phyloP scores from a whole-genome alignment of 176 grass and related monocot genomes.

The Tillandsia leiboldiana region DNA sequence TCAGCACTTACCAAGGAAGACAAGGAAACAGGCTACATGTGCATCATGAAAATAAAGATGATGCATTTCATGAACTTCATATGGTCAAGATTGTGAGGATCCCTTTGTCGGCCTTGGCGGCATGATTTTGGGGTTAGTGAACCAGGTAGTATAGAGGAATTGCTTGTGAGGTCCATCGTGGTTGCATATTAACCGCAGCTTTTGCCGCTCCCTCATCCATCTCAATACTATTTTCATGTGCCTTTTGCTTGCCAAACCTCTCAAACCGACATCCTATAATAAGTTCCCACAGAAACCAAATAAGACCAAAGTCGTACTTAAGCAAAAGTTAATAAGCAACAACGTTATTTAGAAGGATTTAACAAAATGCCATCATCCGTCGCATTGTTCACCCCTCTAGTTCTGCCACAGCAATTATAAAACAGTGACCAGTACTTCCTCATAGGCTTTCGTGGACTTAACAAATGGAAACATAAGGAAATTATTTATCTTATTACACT shows the following conservation, averaged over 20 bases:
- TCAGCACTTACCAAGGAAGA: not conserved
- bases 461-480: too few relatives aligned
- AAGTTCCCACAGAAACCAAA: not conserved
- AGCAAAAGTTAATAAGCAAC: too few relatives aligned
- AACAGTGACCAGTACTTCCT: too few relatives aligned
- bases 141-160: slow-evolving; percentile 96
- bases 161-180: slow-evolving; percentile 77
- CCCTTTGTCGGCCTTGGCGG: slow-evolving; percentile 28
- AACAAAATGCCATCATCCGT: too few relatives aligned
- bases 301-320: not conserved
- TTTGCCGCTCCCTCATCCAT: slow-evolving; percentile 95
- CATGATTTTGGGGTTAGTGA: slow-evolving; percentile 73
- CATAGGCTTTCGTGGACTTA: too few relatives aligned
- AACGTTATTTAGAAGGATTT: too few relatives aligned
- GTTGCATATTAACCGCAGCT: slow-evolving; percentile 76
- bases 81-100: not conserved
- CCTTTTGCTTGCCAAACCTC: slow-evolving; percentile 69
- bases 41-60: too few relatives aligned
- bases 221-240: slow-evolving; percentile 89
- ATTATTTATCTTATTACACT: too few relatives aligned
- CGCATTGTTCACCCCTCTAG: too few relatives aligned
- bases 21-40: too few relatives aligned
- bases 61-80: not conserved
- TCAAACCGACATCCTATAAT: slow-evolving; percentile 48
- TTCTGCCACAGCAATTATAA: too few relatives aligned